phyloP scores from a whole-genome alignment of 140 eudicot genomes.

The Cichorium intybus region DNA sequence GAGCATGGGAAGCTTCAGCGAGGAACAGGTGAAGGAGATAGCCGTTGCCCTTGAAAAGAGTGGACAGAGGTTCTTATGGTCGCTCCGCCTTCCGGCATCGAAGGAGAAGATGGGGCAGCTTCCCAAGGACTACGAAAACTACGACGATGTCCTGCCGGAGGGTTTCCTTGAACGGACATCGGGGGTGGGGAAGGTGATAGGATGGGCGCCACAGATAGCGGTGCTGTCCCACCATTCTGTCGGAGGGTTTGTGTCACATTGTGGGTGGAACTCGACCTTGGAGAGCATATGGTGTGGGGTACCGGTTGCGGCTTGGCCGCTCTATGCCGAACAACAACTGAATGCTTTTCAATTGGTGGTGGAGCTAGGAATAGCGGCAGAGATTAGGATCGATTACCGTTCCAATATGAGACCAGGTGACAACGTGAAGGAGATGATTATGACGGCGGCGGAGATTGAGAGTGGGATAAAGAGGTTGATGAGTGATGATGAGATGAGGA shows the following conservation, averaged over 20 bases:
- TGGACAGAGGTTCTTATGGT: slow-evolving; percentile 51
- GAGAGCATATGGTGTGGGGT: slow-evolving; percentile 57
- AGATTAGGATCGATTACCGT: neutral
- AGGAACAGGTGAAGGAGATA: slow-evolving; percentile 43
- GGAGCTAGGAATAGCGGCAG: slow-evolving; percentile 7
- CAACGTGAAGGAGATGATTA: neutral
- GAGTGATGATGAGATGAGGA: slow-evolving; percentile 9
- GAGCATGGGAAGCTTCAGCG: slow-evolving; percentile 38
- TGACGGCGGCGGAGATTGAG: slow-evolving; percentile 7
- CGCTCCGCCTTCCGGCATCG: slow-evolving; percentile 28
- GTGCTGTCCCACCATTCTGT: too few species aligned
- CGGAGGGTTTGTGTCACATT: too few species aligned
- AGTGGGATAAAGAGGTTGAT: slow-evolving; percentile 5
- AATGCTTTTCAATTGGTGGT: slow-evolving; percentile 39
- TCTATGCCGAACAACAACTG: slow-evolving; percentile 45
- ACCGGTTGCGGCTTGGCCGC: slow-evolving; percentile 50
- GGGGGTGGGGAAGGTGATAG: slow-evolving; percentile 47
- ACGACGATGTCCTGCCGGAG: slow-evolving; percentile 37
- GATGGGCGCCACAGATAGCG: too few species aligned
- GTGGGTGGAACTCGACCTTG: too few species aligned
- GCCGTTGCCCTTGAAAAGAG: slow-evolving; percentile 36
- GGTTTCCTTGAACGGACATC: slow-evolving; percentile 37
- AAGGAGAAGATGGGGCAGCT: slow-evolving; percentile 2
- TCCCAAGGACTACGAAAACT: slow-evolving; percentile 4
- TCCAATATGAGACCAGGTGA: neutral